phyloP scores from a whole-genome alignment of 805 yeast species.

The Saccharomycopsis fibuligera region DNA sequence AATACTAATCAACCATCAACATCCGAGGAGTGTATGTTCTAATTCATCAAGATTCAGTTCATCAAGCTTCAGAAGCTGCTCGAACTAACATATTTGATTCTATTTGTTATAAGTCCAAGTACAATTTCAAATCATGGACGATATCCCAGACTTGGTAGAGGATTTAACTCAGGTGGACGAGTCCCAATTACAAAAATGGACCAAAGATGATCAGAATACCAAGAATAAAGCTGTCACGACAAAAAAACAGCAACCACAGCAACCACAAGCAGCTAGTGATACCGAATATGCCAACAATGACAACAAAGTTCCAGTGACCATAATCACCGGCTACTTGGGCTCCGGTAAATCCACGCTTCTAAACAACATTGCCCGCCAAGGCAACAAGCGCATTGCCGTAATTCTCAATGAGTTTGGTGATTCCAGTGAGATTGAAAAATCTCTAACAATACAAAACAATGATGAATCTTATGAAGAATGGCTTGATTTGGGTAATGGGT shows the following conservation, averaged over 20 bases:
- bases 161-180: slow-evolving; percentile 25
- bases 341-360: slow-evolving; percentile 89
- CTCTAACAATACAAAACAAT: slow-evolving; percentile 60
- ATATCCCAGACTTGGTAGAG: slow-evolving; percentile 33
- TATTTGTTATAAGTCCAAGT: no score
- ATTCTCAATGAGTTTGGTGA: slow-evolving; percentile 91
- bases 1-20: no score
- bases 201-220: background rate
- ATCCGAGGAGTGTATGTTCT: no score
- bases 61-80: no score
- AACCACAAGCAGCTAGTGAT: slow-evolving; percentile 1
- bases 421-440: slow-evolving; percentile 81
- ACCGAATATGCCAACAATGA: slow-evolving; percentile 4
- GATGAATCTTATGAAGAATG: slow-evolving; percentile 73
- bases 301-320: slow-evolving; percentile 77
- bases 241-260: slow-evolving; percentile 14
- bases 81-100: no score
- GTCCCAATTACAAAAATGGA: slow-evolving; percentile 6
- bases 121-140: slow-evolving; percentile 19
- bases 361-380: slow-evolving; percentile 61
- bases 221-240: background rate
- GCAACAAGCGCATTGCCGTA: slow-evolving; percentile 77
- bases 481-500: slow-evolving; percentile 95
- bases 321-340: slow-evolving; percentile 91
- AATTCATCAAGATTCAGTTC: no score